These are phyloP conservation scores for Puccinia polysora DNA, from an alignment of 1,284 basidiomycete species.

Conservation along the genomic window DNA sequence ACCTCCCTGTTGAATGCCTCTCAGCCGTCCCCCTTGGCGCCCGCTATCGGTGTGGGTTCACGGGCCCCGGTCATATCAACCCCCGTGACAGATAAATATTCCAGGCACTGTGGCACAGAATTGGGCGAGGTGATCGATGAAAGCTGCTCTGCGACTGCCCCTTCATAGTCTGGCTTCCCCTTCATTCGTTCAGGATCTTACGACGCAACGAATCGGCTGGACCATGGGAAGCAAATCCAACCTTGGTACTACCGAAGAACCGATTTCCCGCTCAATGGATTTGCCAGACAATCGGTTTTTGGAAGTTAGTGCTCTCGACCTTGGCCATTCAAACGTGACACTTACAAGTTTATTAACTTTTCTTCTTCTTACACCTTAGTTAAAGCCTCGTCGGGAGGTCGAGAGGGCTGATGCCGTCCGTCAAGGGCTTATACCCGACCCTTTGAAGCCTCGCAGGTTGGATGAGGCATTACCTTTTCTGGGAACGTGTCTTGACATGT, in stretches of 20 bases:
- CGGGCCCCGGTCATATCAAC: no score
- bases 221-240: background rate
- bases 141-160: no score
- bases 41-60: no score
- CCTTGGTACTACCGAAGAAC: constrained; percentile 1
- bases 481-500: constrained; percentile 90
- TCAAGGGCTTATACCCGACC: constrained; percentile 81
- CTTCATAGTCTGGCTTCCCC: no score
- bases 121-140: no score
- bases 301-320: constrained; percentile 16
- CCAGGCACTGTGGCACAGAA: no score
- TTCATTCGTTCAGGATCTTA: no score
- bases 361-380: constrained; percentile 50
- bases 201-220: no score
- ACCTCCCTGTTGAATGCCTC: no score
- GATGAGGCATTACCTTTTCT: constrained; percentile 82
- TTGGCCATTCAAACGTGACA: background rate
- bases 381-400: constrained; percentile 61
- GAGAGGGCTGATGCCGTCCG: constrained; percentile 74
- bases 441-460: constrained; percentile 68
- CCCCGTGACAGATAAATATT: no score
- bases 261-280: constrained; percentile 1
- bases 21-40: no score
- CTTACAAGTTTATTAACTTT: background rate
- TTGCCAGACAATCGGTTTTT: constrained; percentile 38